These are phyloP conservation scores for Kandelia obovata DNA, from an alignment of 345 rosid genomes.

Conservation along the genomic window DNA sequence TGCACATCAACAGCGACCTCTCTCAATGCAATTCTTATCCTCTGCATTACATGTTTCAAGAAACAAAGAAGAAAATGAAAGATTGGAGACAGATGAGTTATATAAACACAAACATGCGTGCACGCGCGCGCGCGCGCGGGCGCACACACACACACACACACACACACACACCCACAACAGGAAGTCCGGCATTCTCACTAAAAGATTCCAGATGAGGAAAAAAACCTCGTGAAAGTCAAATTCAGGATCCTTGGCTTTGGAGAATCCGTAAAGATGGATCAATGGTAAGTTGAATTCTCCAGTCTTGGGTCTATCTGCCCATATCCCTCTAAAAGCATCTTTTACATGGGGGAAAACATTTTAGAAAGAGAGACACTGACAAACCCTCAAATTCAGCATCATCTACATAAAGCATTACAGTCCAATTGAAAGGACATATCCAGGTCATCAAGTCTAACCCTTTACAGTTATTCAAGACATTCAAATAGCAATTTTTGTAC, in stretches of 20 bases:
- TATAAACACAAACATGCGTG: not conserved
- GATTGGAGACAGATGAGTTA: not conserved
- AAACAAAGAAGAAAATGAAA: not conserved
- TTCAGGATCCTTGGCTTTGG: slow-evolving; percentile 87
- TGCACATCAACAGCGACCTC: slow-evolving; percentile 78
- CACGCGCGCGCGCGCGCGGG: too few species aligned
- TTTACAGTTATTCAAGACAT: not conserved
- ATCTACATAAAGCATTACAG: not conserved
- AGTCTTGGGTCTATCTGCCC: slow-evolving; percentile 37
- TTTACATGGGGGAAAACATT: slow-evolving; percentile 13
- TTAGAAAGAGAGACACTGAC: not conserved
- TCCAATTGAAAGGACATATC: not conserved
- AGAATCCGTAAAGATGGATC: slow-evolving; percentile 90
- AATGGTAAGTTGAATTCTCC: slow-evolving; percentile 46
- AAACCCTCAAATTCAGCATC: not conserved
- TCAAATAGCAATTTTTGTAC: too few species aligned
- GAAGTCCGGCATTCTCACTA: too few species aligned
- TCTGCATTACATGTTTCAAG: slow-evolving; percentile 37
- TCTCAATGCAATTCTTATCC: slow-evolving; percentile 62
- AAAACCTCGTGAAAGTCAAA: slow-evolving; percentile 87
- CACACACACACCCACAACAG: too few species aligned
- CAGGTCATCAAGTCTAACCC: not conserved
- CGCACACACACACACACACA: too few species aligned
- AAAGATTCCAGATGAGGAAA: not conserved
- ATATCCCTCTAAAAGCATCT: slow-evolving; percentile 82